Base-by-base conservation (phyloP, 352 stramenopile species). In the Phytophthora uliginosa region DNA sequence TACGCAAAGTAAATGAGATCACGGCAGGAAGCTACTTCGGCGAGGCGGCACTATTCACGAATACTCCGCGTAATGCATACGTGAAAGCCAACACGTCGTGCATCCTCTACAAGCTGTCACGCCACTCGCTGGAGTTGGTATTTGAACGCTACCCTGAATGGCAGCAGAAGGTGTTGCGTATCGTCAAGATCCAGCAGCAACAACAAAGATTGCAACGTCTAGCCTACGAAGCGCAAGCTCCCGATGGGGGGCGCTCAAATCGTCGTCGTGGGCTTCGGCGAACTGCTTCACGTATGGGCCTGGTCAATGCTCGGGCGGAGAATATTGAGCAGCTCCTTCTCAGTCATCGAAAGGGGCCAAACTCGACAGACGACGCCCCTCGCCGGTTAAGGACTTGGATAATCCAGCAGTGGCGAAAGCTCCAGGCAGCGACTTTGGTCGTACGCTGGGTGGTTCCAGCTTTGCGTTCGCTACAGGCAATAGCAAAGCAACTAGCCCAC, bases 21-120 rank as follows among this genome's bases (percentile, higher is more conserved):
- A 86, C 80, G 7, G 78, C 75, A 5, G 82, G 82, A 12, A 88
- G 76, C 62, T 90, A 89, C 72, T 90, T 91, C 63, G 84, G 82
- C 3, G 82, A 91, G 62, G 78, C 77, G 1, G 84, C 84, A 8
- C 47, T 91, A 1, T 90, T 90, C 65, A 90, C 82, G 3, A 84
- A 90, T 38, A 67, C 78, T 0, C 84, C 80, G 7, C 82, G 84
- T 7, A 91, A 90, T 51, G 82, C 80, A 4, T 86, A 67, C 54
- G 84, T 91, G 34, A 82, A 85, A 55, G 84, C 84, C 22, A 89
- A 82, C 48, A 90, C 84, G 15, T 91, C 84, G 7, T 91, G 84
- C 45, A 90, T 89, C 36, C 59, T 91, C 1, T 91, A 88, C 48
- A 75, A 79, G 33, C 59, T 91, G 2, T 90, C 84, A 4, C 78